Evolutionary conservation across 352 stramenopile species (phyloP).

Genomic region (Globisporangium ultimum): DNA sequence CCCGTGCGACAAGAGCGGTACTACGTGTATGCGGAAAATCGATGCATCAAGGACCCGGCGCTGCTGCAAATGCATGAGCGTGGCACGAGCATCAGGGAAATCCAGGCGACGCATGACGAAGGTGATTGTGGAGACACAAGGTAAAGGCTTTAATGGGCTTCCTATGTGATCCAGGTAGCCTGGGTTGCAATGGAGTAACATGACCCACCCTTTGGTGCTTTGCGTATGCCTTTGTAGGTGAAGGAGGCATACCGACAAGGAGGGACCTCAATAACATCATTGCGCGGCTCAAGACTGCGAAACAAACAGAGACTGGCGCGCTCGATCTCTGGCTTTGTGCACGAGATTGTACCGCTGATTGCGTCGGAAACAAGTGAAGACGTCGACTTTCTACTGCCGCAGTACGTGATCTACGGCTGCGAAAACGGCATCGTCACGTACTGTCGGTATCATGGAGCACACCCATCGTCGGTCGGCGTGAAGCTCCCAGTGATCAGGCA

Average conservation of each 20-base stretch:
- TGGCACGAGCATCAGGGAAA: too few relatives aligned
- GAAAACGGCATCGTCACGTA: slow-evolving; percentile 1
- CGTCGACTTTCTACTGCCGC: slow-evolving; percentile 7
- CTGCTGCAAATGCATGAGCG: neutral
- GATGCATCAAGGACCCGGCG: slow-evolving; percentile 4
- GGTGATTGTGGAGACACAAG: too few relatives aligned
- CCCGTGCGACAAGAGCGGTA: slow-evolving; percentile 6
- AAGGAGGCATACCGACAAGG: too few relatives aligned
- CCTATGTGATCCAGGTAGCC: too few relatives aligned
- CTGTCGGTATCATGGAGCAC: neutral
- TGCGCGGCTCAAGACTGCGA: neutral
- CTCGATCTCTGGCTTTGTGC: slow-evolving; percentile 3
- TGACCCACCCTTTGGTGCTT: too few relatives aligned
- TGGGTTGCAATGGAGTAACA: too few relatives aligned
- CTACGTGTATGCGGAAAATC: slow-evolving; percentile 8
- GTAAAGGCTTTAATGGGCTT: too few relatives aligned
- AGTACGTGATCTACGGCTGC: slow-evolving; percentile 5
- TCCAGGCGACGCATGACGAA: too few relatives aligned
- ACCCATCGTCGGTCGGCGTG: neutral
- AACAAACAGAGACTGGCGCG: too few relatives aligned
- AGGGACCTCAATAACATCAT: neutral
- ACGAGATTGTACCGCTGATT: slow-evolving; percentile 3
- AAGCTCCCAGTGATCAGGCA: neutral
- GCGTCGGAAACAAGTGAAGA: neutral
- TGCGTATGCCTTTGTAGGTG: too few relatives aligned